These are phyloP conservation scores for Tricharina praecox DNA, from an alignment of 495 filamentous ascomycete genomes.

Conservation along the genomic window DNA sequence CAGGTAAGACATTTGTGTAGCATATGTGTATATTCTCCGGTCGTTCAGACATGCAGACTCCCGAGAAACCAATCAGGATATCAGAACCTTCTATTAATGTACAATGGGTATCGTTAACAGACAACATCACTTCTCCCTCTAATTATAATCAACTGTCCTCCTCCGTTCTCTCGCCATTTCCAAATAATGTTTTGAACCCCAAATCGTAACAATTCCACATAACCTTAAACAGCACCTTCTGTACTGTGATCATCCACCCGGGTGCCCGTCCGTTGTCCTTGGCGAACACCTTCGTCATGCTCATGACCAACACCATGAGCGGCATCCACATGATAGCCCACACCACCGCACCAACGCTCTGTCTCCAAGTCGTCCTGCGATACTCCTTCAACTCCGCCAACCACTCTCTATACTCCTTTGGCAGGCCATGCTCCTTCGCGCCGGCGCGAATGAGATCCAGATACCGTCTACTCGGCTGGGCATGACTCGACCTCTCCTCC, in stretches of 20 bases:
- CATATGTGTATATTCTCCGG: no score
- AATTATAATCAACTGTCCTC: no score
- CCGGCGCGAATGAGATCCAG: conserved; percentile 56
- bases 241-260: conserved; percentile 39
- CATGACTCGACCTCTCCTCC: conserved; percentile 31
- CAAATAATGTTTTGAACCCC: conserved; percentile 50
- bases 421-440: conserved; percentile 59
- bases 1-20: no score
- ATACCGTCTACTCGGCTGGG: conserved; percentile 72
- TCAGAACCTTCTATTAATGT: no score
- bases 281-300: conserved; percentile 33
- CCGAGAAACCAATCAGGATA: no score
- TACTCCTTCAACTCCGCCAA: conserved; percentile 51
- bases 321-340: conserved; percentile 48
- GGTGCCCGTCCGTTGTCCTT: conserved; percentile 51
- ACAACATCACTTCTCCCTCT: no score
- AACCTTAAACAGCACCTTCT: conserved; percentile 24
- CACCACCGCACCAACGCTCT: conserved; percentile 45
- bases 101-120: no score
- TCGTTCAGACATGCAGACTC: no score
- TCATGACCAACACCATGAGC: conserved; percentile 35
- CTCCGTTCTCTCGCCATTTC: conserved; percentile 72
- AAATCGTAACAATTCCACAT: conserved; percentile 66
- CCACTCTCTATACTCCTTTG: conserved; percentile 53
- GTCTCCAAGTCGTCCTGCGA: conserved; percentile 44